These are phyloP conservation scores for Notholithocarpus densiflorus DNA, from an alignment of 306 rosid genomes.

Conservation along the genomic window DNA sequence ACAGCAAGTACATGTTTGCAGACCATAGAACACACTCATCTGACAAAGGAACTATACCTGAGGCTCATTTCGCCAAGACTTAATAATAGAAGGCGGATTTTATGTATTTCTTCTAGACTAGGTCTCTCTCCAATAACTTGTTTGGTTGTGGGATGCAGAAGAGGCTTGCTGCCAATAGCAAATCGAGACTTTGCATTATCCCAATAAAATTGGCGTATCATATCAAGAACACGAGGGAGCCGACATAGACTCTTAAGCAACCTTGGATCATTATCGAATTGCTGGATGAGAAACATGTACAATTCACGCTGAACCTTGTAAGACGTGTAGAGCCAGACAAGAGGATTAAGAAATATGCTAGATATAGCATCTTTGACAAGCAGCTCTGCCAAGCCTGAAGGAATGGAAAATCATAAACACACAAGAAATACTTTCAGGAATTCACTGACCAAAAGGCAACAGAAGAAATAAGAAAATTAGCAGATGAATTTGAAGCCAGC, in stretches of 20 bases:
- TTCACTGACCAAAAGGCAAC: background rate
- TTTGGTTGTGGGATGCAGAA: constrained; percentile 46
- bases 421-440: constrained; percentile 13
- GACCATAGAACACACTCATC: background rate
- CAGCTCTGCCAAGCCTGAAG: constrained; percentile 70
- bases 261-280: constrained; percentile 90
- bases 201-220: constrained; percentile 75
- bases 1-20: background rate
- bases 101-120: constrained; percentile 73
- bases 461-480: background rate
- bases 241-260: constrained; percentile 71
- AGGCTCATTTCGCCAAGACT: constrained; percentile 99
- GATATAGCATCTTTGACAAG: constrained; percentile 81
- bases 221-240: constrained; percentile 84
- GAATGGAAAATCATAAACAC: constrained; percentile 13
- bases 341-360: constrained; percentile 86
- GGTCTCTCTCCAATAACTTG: constrained; percentile 58
- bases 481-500: background rate
- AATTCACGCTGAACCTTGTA: constrained; percentile 92
- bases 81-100: constrained; percentile 91
- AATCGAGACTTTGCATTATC: constrained; percentile 54
- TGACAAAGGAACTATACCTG: constrained; percentile 46
- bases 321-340: constrained; percentile 71
- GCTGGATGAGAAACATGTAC: constrained; percentile 93
- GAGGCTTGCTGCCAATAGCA: constrained; percentile 50